Conservation (phyloP, 148 eudicot genomes). For the Vaccinium myrtillus region DNA sequence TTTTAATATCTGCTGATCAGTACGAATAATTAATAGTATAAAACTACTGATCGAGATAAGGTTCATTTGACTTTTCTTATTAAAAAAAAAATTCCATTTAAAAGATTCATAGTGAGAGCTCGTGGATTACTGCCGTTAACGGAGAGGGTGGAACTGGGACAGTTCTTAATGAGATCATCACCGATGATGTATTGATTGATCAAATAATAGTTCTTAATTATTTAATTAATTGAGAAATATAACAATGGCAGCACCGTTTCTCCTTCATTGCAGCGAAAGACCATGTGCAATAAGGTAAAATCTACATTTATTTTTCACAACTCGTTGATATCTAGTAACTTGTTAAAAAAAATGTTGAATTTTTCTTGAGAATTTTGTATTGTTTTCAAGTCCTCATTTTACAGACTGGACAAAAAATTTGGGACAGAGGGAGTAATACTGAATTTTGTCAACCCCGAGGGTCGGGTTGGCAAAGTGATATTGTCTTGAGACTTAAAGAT, state of each 20-base stretch:
- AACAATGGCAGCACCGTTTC: not conserved
- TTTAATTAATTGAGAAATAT: not conserved
- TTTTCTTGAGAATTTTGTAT: too few species aligned
- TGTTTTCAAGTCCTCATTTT: too few species aligned
- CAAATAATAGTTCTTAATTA: not conserved
- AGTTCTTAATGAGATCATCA: conserved; percentile 1
- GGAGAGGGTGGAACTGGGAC: not conserved
- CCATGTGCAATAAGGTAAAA: conserved; percentile 16
- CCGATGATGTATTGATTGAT: not conserved
- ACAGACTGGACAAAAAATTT: too few species aligned
- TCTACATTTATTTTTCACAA: too few species aligned
- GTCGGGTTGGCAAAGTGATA: too few species aligned
- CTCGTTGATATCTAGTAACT: too few species aligned
- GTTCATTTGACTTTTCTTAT: conserved; percentile 9
- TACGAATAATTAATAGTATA: not conserved
- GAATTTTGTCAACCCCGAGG: too few species aligned
- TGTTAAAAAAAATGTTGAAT: too few species aligned
- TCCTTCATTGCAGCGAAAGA: conserved; percentile 14
- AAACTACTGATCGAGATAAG: not conserved
- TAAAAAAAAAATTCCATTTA: not conserved
- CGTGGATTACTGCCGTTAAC: not conserved
- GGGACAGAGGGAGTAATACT: too few species aligned
- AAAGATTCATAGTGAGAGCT: not conserved
- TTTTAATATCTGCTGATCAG: not conserved
- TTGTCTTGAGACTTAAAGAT: too few species aligned